These are phyloP conservation scores for Physcomitrellopsis africana DNA, from an alignment of 225 moss, liverwort and hornwort genomes.

Conservation along the genomic window DNA sequence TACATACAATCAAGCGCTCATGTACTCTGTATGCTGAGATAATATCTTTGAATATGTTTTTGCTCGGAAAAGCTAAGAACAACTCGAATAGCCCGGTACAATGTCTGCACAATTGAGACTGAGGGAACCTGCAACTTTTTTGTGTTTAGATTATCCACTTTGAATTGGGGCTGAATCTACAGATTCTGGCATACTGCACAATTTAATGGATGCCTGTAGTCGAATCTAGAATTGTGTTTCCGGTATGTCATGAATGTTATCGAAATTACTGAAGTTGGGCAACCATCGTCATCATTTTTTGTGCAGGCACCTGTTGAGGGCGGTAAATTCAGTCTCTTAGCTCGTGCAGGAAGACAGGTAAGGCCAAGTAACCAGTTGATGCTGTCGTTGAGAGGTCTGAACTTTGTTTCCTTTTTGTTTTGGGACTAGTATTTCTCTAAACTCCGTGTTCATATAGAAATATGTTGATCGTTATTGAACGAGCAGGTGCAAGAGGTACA, in stretches of 20 bases:
- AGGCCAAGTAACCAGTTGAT: slow-evolving; percentile 13
- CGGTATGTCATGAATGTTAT: background rate
- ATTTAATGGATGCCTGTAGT: background rate
- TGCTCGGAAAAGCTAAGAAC: slow-evolving; percentile 1
- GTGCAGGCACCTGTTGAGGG: slow-evolving; percentile 81
- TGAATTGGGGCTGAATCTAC: slow-evolving; percentile 2
- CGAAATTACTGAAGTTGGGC: slow-evolving; percentile 15
- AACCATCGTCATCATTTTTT: slow-evolving; percentile 21
- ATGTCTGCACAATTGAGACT: slow-evolving; percentile 5
- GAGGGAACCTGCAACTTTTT: background rate
- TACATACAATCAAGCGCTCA: slow-evolving; percentile 18
- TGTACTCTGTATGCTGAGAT: slow-evolving; percentile 1
- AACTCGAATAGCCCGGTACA: slow-evolving; percentile 5
- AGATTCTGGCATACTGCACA: slow-evolving; percentile 9
- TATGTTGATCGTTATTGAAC: background rate
- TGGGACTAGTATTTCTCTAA: background rate
- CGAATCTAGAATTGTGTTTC: background rate
- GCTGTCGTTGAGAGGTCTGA: slow-evolving; percentile 1
- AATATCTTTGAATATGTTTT: background rate
- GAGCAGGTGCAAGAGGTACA: slow-evolving; percentile 97
- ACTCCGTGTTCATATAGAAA: background rate
- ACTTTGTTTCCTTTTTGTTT: slow-evolving; percentile 3
- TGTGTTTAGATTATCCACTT: slow-evolving; percentile 8
- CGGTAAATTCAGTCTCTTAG: slow-evolving; percentile 89
- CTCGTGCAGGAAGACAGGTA: slow-evolving; percentile 93